Evolutionary conservation across 306 rosid species (phyloP), one percentile per base, ranked within the genome.

Genomic region (Spatholobus suberectus): DNA sequence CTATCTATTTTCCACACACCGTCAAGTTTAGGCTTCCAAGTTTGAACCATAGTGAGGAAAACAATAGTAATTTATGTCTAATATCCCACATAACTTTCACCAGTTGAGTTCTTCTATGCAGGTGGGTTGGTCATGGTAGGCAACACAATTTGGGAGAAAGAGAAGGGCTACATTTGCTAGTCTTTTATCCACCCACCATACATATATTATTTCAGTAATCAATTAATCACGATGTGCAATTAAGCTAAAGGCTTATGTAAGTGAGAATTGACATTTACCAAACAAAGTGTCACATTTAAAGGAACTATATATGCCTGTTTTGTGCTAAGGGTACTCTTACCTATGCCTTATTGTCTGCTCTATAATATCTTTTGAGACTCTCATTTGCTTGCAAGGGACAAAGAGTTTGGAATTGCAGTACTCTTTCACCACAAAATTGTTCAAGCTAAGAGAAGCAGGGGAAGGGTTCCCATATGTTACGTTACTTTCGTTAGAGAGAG

Each of bases 241-340:
- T 79, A 40, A 75, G 80, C 61, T 80, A 70, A 86, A 75, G 75
- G 72, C 20, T 83, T 79, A 70, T 83, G 86, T 59, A 69, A 49
- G 59, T 77, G 35, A 83, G 82, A 86, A 86, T 69, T 87, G 91
- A 90, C 91, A 75, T 79, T 82, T 82, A 86, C 86, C 85, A 75
- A 84, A 79, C 90, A 29, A 82, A 77, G 26, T 78, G 83, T 86
- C 81, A 77, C 79, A 59, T 86, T 85, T 69, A 84, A 73, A 75
- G 40, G 58, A 70, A 77, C 68, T 57, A 81, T 63, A 46, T 67
- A 58, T 66, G 35, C 73, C 78, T 70, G 76, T 70, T 73, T 80
- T 87, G 77, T 69, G 76, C 54, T 65, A 69, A 67, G 44, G 17
- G 82, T 81, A 82, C 80, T 70, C 79, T 83, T 81, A 66, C 76